Evolutionary conservation across 331 rosid species (phyloP), one percentile per base, ranked within the genome.

Genomic region (Malus hybrid): DNA sequence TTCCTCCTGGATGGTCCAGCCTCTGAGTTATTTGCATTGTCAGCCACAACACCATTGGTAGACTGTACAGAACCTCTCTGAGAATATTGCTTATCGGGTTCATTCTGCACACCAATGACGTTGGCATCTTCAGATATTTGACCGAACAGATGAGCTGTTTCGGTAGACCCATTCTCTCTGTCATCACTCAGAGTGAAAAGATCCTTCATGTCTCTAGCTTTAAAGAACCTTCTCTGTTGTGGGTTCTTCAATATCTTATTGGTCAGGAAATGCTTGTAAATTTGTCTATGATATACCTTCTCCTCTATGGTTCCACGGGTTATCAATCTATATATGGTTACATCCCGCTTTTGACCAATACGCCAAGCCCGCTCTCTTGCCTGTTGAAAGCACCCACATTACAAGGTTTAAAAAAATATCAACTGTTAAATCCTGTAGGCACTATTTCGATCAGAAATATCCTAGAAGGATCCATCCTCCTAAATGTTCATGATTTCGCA

Each of bases 351-450:
- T 89, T 94, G 99, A 86, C 99, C 99, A 70, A 94, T 92, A 73
- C 99, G 93, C 99, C 97, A 94, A 70, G 99, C 97, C 50, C 99
- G 96, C 83, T 92, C 99, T 80, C 97, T 90, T 67, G 99, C 99
- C 99, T 94, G 84, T 78, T 57, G 60, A 75, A 85, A 75, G 66
- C 62, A 83, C 61, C 56, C 32, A 31, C 10, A 36, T 15, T 34
- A 50, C 48, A 48, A 14, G 44, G 56, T 39, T 39, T 39, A 70
- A 2, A 31, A 52, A 52, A 52, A 52, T 52, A 52, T 52, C 19
- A 52, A 52, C 8, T 52, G 46, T 39, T 39, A 57, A 63, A 50
- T 54, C 20, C 33, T 33, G 32, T 4, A 77, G 7, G 34, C 13
- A 69, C 20, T 33, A 50, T 31, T 73, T 70, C 65, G 61, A 57